Evolutionary conservation across 768 basidiomycete genomes (phyloP).

Genomic region (Phaeotremella fagi): DNA sequence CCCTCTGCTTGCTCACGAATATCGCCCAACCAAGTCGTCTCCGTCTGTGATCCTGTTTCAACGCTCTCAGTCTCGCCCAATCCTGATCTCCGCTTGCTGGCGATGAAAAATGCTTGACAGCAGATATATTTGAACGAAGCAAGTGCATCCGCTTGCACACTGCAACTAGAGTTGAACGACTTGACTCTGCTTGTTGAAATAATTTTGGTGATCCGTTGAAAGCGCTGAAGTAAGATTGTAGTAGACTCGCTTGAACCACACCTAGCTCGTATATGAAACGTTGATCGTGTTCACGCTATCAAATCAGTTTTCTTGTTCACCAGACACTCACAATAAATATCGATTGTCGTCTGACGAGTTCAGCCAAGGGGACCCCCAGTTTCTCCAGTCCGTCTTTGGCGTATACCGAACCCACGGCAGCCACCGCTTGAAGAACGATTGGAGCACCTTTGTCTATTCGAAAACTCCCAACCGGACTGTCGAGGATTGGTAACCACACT

Average conservation of each 20-base stretch:
- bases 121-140: constrained; percentile 1
- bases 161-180: constrained; percentile 4
- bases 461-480: constrained; percentile 9
- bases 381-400: constrained; percentile 1
- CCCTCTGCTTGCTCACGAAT: constrained; percentile 5
- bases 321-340: constrained; percentile 11
- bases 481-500: constrained; percentile 8
- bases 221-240: constrained; percentile 10
- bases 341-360: constrained; percentile 10
- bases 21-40: constrained; percentile 16
- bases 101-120: neutral
- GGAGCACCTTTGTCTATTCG: constrained; percentile 9
- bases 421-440: constrained; percentile 11
- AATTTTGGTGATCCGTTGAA: constrained; percentile 12
- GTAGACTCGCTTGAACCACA: constrained; percentile 7
- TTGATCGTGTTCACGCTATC: constrained; percentile 11
- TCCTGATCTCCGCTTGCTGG: neutral
- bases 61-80: neutral
- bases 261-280: constrained; percentile 9
- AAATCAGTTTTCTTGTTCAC: neutral
- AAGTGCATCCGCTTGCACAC: constrained; percentile 11
- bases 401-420: constrained; percentile 11
- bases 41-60: constrained; percentile 13
- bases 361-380: constrained; percentile 7
- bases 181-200: constrained; percentile 12